These are phyloP conservation scores for Spirogloea muscicola DNA, from an alignment of 139 green algal genomes.

Conservation along the genomic window DNA sequence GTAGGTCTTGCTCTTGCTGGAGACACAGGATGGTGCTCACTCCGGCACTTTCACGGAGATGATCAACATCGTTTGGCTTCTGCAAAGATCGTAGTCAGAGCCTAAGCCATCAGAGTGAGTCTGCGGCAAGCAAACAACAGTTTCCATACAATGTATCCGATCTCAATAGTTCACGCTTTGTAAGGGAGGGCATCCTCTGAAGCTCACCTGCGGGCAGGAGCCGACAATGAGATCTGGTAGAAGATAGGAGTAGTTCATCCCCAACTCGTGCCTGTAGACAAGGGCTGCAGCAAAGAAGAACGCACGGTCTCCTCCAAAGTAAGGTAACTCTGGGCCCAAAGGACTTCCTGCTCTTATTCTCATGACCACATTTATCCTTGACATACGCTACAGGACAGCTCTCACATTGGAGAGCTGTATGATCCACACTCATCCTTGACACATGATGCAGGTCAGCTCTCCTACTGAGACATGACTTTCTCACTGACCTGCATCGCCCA, in stretches of 20 bases:
- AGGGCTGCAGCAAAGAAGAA: constrained; percentile 41
- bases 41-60: constrained; percentile 1
- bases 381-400: no score
- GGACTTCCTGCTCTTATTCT: no score
- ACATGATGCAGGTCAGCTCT: no score
- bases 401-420: no score
- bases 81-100: constrained; percentile 1
- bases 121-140: background rate
- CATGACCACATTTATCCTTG: no score
- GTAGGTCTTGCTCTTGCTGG: constrained; percentile 29
- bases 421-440: no score
- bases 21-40: constrained; percentile 34
- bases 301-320: no score
- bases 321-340: no score
- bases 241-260: constrained; percentile 86
- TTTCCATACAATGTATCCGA: no score
- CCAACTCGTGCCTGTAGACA: constrained; percentile 82
- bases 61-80: constrained; percentile 21
- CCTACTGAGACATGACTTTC: no score
- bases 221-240: constrained; percentile 87
- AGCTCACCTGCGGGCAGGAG: constrained; percentile 81
- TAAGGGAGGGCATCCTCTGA: background rate
- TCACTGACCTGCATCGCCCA: constrained; percentile 62
- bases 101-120: constrained; percentile 11
- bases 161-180: no score